Evolutionary conservation across 208 protist genomes (phyloP).

Genomic region (Acanthamoeba royreba): DNA sequence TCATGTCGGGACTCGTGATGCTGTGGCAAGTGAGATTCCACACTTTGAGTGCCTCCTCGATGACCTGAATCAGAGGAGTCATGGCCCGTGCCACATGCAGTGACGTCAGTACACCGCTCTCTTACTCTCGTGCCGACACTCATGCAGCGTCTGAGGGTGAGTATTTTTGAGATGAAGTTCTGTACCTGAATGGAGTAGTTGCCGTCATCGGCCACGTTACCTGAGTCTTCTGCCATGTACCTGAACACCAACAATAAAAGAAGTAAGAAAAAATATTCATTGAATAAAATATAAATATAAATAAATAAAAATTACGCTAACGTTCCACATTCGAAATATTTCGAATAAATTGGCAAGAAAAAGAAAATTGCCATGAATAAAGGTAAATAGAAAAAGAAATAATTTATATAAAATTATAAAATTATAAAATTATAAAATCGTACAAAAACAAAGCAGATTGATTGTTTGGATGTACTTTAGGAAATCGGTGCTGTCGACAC

Average conservation of each 20-base stretch:
- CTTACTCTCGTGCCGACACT: too few relatives aligned
- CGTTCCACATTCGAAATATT: background rate
- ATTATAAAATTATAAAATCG: too few relatives aligned
- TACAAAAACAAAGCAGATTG: too few relatives aligned
- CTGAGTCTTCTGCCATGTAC: constrained; percentile 15
- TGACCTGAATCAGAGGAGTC: background rate
- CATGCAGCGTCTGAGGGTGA: too few relatives aligned
- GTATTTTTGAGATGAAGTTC: too few relatives aligned
- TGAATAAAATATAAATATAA: too few relatives aligned
- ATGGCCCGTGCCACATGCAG: too few relatives aligned
- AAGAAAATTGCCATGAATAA: background rate
- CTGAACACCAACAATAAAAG: too few relatives aligned
- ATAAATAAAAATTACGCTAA: background rate
- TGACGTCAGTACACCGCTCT: too few relatives aligned
- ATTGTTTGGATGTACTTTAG: too few relatives aligned
- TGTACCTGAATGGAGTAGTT: constrained; percentile 34
- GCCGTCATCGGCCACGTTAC: constrained; percentile 46
- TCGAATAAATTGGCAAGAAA: too few relatives aligned
- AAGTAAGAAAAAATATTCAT: too few relatives aligned
- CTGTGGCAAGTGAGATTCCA: constrained; percentile 20
- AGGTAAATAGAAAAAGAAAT: background rate
- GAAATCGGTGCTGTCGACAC: constrained; percentile 26
- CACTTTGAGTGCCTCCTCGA: constrained; percentile 43
- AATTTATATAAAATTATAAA: background rate
- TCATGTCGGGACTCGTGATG: constrained; percentile 33